Evolutionary conservation across 2,329 filamentous ascomycete species (phyloP), one percentile per base, ranked within the genome.

Genomic region (Colletotrichum phormii): DNA sequence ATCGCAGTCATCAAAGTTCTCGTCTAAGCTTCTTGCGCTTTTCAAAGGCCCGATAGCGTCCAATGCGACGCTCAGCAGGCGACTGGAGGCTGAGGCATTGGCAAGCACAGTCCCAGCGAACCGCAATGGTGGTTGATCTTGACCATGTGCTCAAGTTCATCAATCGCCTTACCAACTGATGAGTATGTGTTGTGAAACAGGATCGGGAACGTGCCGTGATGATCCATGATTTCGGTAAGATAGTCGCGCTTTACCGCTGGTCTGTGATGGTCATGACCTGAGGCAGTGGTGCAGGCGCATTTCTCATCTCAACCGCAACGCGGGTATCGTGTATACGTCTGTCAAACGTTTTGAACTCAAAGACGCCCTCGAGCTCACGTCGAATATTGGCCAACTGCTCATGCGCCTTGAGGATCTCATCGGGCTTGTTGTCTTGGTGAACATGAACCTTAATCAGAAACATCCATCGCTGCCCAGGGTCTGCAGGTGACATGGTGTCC

Each of bases 341-440:
- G 74, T 90, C 88, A 63, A 88, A 83, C 4, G 81, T 77, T 69
- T 83, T 82, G 75, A 90, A 89, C 46, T 87, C 85, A 73, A 90
- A 88, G 0, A 86, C 85, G 0, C 87, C 87, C 2, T 85, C 83
- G 7, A 91, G 81, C 64, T 89, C 85, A 13, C 80, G 81, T 42
- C 84, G 82, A 1, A 87, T 80, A 1, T 79, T 82, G 22, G 86
- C 75, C 5, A 92, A 80, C 74, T 86, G 83, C n/a, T 88, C 87
- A 53, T 87, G 85, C 0, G 84, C 89, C 75, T 89, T 86, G 57
- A 86, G 83, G 35, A 91, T 84, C 77, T 89, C 88, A 49, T 90
- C 88, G 0, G 89, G 89, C 64, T 88, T 86, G 75, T 85, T 88
- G 65, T 90, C 89, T 71, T 91, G 88, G 8, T 86, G 75, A 2